Base-by-base conservation (phyloP, 345 rosid species). In the Brassica juncea region DNA sequence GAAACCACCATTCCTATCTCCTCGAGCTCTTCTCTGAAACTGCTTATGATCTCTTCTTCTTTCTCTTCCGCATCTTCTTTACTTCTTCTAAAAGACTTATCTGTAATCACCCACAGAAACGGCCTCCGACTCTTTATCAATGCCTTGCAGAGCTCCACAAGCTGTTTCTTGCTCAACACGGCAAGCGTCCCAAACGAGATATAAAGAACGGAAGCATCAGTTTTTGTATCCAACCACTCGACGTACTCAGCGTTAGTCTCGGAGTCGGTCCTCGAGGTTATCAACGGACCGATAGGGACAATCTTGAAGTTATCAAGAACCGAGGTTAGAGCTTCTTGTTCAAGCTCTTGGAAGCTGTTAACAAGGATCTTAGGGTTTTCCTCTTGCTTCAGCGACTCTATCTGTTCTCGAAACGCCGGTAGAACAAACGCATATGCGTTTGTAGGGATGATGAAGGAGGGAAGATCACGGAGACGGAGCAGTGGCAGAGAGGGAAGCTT, bases 271-370 rank as follows among this genome's bases (percentile, higher is more conserved):
- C 25, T 83, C 2, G 80, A 82, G 6, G 89, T 90, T 27, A 90
- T 25, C 66, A 92, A 62, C 0, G 93, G 97, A 16, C 95, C 92
- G 2, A 90, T 32, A 0, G 83, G 89, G 2, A 82, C 0, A 75
- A 89, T 3, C 5, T 82, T 75, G 57, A 62, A 47, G 9, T 52
- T 66, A 27, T 71, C 82, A 6, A 15, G 73, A 31, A 84, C 68
- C 2, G 83, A 86, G 58, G 11, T 78, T 27, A 92, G 23, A 10
- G 88, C 87, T n/a, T 86, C 88, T 0, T 66, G 68, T 71, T 92
- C 97, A 37, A 92, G 82, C 11, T 83, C 92, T 68, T 90, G 87
- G 37, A 89, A 92, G 0, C 87, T 88, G 64, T 92, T 92, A 30
- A 90, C 83, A 2, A 92, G 85, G 30, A 92, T 28, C 78, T n/a